Conservation (phyloP, 441 rosid species). For the Daphne laureola region DNA sequence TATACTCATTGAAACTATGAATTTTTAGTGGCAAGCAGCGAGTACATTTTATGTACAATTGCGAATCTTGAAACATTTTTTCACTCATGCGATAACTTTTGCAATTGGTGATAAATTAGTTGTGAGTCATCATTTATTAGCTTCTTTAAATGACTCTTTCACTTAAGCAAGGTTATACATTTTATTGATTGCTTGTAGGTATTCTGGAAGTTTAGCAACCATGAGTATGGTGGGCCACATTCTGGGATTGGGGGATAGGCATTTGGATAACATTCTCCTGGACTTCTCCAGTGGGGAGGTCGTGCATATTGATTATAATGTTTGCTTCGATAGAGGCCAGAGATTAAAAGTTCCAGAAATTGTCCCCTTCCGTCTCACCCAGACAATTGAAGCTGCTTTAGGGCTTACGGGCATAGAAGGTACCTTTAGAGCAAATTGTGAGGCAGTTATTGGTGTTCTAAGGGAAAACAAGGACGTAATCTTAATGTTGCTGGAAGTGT, state of each 20-base stretch:
- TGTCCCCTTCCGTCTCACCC: conserved; percentile 97
- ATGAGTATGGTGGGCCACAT: conserved; percentile 99
- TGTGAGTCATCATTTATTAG: conserved; percentile 8
- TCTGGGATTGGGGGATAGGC: conserved; percentile 96
- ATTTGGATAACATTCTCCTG: conserved; percentile 94
- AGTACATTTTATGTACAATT: not conserved
- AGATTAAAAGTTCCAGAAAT: conserved; percentile 93
- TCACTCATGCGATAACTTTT: not conserved
- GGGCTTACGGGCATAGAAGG: conserved; percentile 97
- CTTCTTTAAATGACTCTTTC: not conserved
- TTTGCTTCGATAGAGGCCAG: conserved; percentile 97
- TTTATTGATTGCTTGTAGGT: conserved; percentile 49
- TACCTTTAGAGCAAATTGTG: conserved; percentile 80
- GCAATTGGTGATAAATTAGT: conserved; percentile 5
- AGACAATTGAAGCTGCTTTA: conserved; percentile 82
- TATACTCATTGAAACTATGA: conserved; percentile 1
- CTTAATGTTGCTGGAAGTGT: conserved; percentile 88
- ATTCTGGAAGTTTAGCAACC: conserved; percentile 92
- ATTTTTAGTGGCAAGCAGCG: not conserved
- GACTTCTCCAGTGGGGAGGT: conserved; percentile 96
- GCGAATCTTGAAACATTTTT: not conserved
- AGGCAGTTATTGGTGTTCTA: conserved; percentile 75
- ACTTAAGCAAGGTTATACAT: conserved; percentile 4
- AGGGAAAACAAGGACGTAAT: conserved; percentile 87
- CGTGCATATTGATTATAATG: conserved; percentile 95